Base-by-base conservation (phyloP, 177 flowering plant genomes). In the Vitis hybrid region DNA sequence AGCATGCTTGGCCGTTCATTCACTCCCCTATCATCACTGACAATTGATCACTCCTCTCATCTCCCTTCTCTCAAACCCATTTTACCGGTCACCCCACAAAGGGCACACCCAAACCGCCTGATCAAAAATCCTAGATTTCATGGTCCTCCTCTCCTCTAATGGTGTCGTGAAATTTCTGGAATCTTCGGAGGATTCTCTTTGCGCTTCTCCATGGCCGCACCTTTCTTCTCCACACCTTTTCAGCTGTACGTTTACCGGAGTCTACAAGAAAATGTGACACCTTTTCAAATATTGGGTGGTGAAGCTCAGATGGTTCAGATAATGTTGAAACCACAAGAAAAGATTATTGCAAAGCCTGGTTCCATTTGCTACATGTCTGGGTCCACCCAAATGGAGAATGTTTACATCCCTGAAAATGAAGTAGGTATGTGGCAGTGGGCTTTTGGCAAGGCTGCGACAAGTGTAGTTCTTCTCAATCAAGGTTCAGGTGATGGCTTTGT, bases 281-380 rank as follows among this genome's bases (percentile, higher is more conserved):
- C 98, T 70, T 95, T 95, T 62, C 99, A 95, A 70, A 95, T 95
- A 77, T 76, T 93, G 78, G 99, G 99, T 56, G 98, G 99, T 69
- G 99, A 92, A 84, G 98, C 98, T 81, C 99, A 95, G 78, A 83
- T 95, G 66, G 95, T 91, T 82, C 99, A 95, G 97, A 91, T 95
- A 60, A 95, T 95, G 99, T 76, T 95, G 84, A 95, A 95, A 79
- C 88, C 97, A 26, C 88, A 88, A 69, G 99, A 90, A 71, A 95
- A 84, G 76, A 78, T 93, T 69, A 74, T 82, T 68, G 95, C 99
- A 49, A 89, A 76, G 74, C 98, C 98, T 71, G 98, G 99, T 95
- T 90, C 97, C 67, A 90, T 95, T 91, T 95, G 98, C 87, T 95
- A 87, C 77, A 93, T 83, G 89, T 95, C 99, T 71, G 97, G 94